Percentiles rank a stretch among this genome's conserved stretches.
These are phyloP conservation scores for Marasmius sp. DNA, from an alignment of 1,284 basidiomycete species.

Conservation along the genomic window DNA sequence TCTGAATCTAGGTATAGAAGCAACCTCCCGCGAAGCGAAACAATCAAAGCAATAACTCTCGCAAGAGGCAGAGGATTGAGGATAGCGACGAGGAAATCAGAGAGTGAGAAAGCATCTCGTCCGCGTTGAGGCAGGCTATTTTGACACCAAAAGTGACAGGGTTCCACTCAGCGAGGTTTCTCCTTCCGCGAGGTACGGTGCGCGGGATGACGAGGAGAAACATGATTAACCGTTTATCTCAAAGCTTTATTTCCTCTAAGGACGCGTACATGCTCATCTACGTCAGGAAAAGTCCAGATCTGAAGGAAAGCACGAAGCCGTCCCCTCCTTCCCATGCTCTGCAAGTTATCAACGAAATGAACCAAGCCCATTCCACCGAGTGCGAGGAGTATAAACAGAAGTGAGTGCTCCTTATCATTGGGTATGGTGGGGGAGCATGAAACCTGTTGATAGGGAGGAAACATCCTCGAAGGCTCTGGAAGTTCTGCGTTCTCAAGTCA, in stretches of 20 bases:
- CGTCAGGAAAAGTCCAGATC: slow-evolving; percentile 25
- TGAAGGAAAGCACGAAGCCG: slow-evolving; percentile 11
- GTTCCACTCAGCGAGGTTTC: not conserved
- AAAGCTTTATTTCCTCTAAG: slow-evolving; percentile 55
- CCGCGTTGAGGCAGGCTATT: not conserved
- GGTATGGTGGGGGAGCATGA: slow-evolving; percentile 8
- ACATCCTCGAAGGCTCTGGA: slow-evolving; percentile 44
- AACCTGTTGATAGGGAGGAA: slow-evolving; percentile 39
- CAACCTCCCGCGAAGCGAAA: slow-evolving; percentile 18
- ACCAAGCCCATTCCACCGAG: slow-evolving; percentile 50
- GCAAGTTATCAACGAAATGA: slow-evolving; percentile 54
- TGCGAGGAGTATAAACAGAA: slow-evolving; percentile 51
- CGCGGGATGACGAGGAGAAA: not conserved
- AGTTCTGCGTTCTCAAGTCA: slow-evolving; percentile 50
- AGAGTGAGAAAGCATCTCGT: slow-evolving; percentile 30
- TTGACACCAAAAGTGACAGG: not conserved
- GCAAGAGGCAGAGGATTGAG: slow-evolving; percentile 51
- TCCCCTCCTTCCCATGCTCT: slow-evolving; percentile 53
- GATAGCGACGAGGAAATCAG: slow-evolving; percentile 61
- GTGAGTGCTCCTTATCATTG: slow-evolving; percentile 33
- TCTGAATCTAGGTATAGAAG: slow-evolving; percentile 5
- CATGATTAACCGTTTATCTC: slow-evolving; percentile 17
- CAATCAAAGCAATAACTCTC: slow-evolving; percentile 27
- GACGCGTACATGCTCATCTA: slow-evolving; percentile 96
- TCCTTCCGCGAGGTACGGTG: not conserved